A percentile compares a stretch with the other conserved stretches of the same genome.
Conservation (phyloP, 2,329 filamentous ascomycete genomes). For the Chaetomiaceae sp. region DNA sequence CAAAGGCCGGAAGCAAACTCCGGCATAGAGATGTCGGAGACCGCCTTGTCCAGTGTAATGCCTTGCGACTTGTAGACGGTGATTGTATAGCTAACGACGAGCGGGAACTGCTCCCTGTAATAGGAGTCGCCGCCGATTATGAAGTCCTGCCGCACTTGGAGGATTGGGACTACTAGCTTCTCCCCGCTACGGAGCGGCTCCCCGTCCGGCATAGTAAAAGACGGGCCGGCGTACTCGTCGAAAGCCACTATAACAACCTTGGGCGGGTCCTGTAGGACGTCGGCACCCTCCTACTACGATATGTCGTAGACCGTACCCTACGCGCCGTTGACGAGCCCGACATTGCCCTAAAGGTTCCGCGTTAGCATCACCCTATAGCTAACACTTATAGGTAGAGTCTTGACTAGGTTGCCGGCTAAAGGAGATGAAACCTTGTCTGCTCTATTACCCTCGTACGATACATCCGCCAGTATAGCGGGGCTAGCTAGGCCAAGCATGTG, state of each 20-base stretch:
- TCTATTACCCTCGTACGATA: too few species aligned
- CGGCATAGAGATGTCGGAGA: too few species aligned
- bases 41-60: too few species aligned
- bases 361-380: conserved; percentile 8
- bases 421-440: conserved; percentile 1
- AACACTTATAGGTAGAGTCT: conserved; percentile 2
- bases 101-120: too few species aligned
- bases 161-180: neutral
- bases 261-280: too few species aligned
- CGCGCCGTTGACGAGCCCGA: conserved; percentile 10
- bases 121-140: neutral
- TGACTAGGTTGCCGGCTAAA: neutral
- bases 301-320: neutral
- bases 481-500: too few species aligned
- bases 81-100: too few species aligned
- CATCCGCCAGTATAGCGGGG: too few species aligned
- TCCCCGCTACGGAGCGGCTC: too few species aligned
- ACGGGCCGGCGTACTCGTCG: conserved; percentile 1
- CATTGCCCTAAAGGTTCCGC: too few species aligned
- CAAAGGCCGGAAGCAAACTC: too few species aligned
- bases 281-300: neutral
- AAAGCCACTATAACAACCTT: conserved; percentile 11
- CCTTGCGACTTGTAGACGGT: too few species aligned
- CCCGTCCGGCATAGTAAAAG: neutral
- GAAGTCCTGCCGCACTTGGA: conserved; percentile 1